phyloP scores from a whole-genome alignment of 2,329 filamentous ascomycete genomes.

The Peltaster fructicola region DNA sequence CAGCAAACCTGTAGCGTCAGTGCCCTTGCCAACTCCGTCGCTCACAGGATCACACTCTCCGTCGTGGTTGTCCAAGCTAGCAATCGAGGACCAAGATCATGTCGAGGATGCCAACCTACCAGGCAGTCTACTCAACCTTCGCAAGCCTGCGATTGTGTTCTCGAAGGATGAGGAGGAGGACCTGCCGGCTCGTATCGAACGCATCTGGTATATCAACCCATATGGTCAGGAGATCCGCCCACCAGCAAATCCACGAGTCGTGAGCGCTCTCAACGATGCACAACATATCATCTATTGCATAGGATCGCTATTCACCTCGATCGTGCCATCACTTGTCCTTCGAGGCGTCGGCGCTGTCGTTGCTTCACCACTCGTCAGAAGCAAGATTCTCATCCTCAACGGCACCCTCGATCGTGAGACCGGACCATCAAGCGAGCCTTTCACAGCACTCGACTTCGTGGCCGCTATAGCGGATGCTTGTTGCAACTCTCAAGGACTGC shows the following conservation, averaged over 20 bases:
- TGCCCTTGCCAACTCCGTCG: conserved; percentile 3
- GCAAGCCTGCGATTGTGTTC: conserved; percentile 67
- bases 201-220: conserved; percentile 95
- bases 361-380: conserved; percentile 32
- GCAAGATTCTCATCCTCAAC: conserved; percentile 75
- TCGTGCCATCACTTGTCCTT: conserved; percentile 68
- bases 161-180: conserved; percentile 60
- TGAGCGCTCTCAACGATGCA: conserved; percentile 47
- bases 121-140: conserved; percentile 60
- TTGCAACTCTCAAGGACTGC: conserved; percentile 41
- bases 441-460: conserved; percentile 66
- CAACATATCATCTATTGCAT: conserved; percentile 75
- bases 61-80: conserved; percentile 11
- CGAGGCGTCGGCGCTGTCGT: conserved; percentile 52
- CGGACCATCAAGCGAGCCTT: conserved; percentile 46
- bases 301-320: conserved; percentile 80
- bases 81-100: conserved; percentile 40
- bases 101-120: conserved; percentile 69
- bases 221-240: conserved; percentile 93
- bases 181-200: conserved; percentile 56
- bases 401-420: conserved; percentile 75
- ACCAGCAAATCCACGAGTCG: conserved; percentile 61
- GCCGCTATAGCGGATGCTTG: conserved; percentile 60
- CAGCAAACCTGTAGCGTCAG: conserved; percentile 39
- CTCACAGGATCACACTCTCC: conserved; percentile 8